Conservation (phyloP, 1,284 basidiomycete genomes). For the Coniferiporia weirii region DNA sequence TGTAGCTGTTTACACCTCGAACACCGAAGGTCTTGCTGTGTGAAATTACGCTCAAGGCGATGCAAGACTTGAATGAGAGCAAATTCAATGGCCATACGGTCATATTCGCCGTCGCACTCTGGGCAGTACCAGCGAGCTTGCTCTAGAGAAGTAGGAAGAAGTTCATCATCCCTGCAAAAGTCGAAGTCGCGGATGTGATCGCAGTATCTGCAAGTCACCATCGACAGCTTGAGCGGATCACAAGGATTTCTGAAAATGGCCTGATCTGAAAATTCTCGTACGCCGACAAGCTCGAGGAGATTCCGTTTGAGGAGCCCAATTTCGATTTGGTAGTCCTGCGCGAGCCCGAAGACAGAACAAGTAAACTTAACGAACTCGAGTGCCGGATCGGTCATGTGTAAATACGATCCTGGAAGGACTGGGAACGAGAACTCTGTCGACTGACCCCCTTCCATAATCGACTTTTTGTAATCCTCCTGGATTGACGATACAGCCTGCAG, state of each 20-base stretch:
- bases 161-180: constrained; percentile 88
- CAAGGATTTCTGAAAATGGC: constrained; percentile 91
- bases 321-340: constrained; percentile 78
- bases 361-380: constrained; percentile 90
- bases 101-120: constrained; percentile 84
- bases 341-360: constrained; percentile 78
- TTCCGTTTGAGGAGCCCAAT: constrained; percentile 87
- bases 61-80: constrained; percentile 77
- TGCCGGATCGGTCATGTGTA: constrained; percentile 69
- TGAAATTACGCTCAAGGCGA: constrained; percentile 67
- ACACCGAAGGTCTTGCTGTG: constrained; percentile 89
- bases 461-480: constrained; percentile 60
- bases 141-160: constrained; percentile 57
- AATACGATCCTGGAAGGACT: constrained; percentile 79
- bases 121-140: constrained; percentile 59
- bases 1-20: constrained; percentile 85
- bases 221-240: constrained; percentile 81
- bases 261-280: constrained; percentile 84
- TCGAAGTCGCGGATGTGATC: constrained; percentile 90
- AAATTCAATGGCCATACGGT: constrained; percentile 81
- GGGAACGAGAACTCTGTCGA: constrained; percentile 76
- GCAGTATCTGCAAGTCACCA: constrained; percentile 89
- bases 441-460: constrained; percentile 53
- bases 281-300: constrained; percentile 82
- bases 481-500: constrained; percentile 69